phyloP scores from a whole-genome alignment of 306 rosid genomes.

The Rubus idaeus region DNA sequence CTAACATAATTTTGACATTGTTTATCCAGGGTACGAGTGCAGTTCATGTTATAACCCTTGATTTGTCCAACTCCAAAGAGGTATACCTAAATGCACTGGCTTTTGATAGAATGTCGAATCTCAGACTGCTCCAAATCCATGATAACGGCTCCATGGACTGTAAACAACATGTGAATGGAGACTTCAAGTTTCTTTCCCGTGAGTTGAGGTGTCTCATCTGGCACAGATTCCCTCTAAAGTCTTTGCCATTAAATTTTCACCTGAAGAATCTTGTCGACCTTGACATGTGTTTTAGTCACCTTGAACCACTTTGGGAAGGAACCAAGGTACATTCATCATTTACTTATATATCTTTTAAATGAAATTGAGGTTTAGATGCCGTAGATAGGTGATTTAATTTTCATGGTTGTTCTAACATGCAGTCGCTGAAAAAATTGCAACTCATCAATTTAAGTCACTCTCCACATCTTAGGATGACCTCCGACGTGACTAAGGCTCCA shows the following conservation, averaged over 20 bases:
- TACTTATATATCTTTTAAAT: neutral
- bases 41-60: slow-evolving; percentile 15
- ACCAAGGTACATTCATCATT: too few species aligned
- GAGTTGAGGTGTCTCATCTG: too few species aligned
- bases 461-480: neutral
- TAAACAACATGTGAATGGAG: too few species aligned
- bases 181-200: neutral
- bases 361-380: neutral
- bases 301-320: too few species aligned
- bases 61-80: neutral
- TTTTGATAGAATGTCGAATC: slow-evolving; percentile 21
- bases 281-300: too few species aligned
- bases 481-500: slow-evolving; percentile 16
- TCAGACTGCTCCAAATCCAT: slow-evolving; percentile 17
- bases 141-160: neutral
- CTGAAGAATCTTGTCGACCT: too few species aligned
- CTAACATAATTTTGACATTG: neutral
- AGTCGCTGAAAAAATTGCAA: slow-evolving; percentile 9
- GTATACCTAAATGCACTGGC: slow-evolving; percentile 17
- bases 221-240: too few species aligned
- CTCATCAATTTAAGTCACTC: slow-evolving; percentile 3
- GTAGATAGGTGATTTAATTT: neutral
- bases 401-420: neutral
- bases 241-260: too few species aligned
- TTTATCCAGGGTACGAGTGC: slow-evolving; percentile 10